Base-by-base conservation (phyloP, 2,329 filamentous ascomycete species). In the Mycosphaerella arachidis region DNA sequence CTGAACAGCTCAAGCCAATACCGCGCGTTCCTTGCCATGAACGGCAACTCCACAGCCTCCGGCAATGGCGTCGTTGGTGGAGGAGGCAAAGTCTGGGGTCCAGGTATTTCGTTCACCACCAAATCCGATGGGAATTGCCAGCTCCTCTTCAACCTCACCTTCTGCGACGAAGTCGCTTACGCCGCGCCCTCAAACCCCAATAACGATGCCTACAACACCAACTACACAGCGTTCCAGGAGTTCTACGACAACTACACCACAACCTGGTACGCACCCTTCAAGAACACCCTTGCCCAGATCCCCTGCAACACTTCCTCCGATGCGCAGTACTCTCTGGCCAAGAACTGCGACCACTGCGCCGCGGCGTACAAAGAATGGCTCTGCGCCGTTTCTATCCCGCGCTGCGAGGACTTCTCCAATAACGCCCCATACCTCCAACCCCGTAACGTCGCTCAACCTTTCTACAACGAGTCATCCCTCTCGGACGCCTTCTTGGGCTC, bases 291-390 rank as follows among this genome's bases (percentile, higher is more conserved):
- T 43, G 85, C 88, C 64, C 92, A 97, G 72, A 84, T 96, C 27
- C 86, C 90, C 13, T 99, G 94, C 79, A 87, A 96, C 68, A 88
- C 91, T 2, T 83, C 84, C 0, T 77, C 83, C 1, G 86, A 87
- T 35, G 85, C 89, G 13, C 84, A 84, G 64, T 99, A 96, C 77
- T 96, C 92, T 1, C 85, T 97, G 13, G 89, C 86, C 1, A 84
- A 86, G 46, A 84, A 76, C 66, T 99, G 94, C 78, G 75, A 79
- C 48, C 84, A 95, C 74, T 99, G 94, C 75, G 84, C 80, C 16
- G 70, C 73, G 0, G 91, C 91, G 8, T 99, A 99, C 82, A 97
- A 95, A 74, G 81, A 86, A 70, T 99, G 94, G 94, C 86, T 99
- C 20, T 99, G 94, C 78, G 89, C 91, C 27, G 92, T 97, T 30